Percentiles rank a stretch among this genome's conserved stretches.
phyloP scores from a whole-genome alignment of 495 filamentous ascomycete species.

The Coniosporium apollinis region DNA sequence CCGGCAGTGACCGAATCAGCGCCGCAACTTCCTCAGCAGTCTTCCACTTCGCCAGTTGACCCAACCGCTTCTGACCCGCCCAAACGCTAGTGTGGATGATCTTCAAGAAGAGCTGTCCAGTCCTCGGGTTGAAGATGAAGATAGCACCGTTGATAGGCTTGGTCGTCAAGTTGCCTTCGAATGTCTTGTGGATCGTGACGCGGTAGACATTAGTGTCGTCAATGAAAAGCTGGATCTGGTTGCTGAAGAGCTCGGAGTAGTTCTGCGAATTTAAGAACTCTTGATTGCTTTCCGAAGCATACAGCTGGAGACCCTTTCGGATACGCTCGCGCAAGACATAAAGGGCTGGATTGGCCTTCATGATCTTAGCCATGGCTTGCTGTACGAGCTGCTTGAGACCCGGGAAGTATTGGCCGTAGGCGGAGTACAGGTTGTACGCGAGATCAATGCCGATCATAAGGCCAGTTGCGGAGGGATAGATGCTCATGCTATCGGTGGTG shows the following conservation, averaged over 20 bases:
- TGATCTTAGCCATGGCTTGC: conserved; percentile 98
- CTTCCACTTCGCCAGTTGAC: conserved; percentile 99
- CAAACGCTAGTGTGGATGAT: conserved; percentile 99
- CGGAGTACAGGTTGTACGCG: conserved; percentile 95
- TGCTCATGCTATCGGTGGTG: conserved; percentile 97
- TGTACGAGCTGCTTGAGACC: conserved; percentile 92
- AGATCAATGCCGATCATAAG: conserved; percentile 98
- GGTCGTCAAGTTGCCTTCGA: conserved; percentile 96
- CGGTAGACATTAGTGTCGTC: conserved; percentile 99
- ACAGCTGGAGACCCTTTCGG: conserved; percentile 93
- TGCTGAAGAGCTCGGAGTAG: conserved; percentile 98
- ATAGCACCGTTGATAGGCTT: conserved; percentile 99
- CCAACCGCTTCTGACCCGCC: conserved; percentile 98
- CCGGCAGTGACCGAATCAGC: conserved; percentile 86
- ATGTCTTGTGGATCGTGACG: conserved; percentile 99
- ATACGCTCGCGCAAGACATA: conserved; percentile 98
- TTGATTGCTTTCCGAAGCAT: conserved; percentile 97
- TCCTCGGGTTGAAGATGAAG: conserved; percentile 98
- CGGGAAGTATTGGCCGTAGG: conserved; percentile 97
- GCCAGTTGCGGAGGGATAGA: conserved; percentile 95
- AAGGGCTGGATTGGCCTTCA: conserved; percentile 97
- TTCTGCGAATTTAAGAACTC: conserved; percentile 99
- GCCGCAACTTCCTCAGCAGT: conserved; percentile 99
- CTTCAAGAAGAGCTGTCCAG: conserved; percentile 95
- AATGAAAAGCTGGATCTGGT: conserved; percentile 97